Base-by-base conservation (phyloP, 2,329 filamentous ascomycete species). In the Teratosphaeria epicoccoides region DNA sequence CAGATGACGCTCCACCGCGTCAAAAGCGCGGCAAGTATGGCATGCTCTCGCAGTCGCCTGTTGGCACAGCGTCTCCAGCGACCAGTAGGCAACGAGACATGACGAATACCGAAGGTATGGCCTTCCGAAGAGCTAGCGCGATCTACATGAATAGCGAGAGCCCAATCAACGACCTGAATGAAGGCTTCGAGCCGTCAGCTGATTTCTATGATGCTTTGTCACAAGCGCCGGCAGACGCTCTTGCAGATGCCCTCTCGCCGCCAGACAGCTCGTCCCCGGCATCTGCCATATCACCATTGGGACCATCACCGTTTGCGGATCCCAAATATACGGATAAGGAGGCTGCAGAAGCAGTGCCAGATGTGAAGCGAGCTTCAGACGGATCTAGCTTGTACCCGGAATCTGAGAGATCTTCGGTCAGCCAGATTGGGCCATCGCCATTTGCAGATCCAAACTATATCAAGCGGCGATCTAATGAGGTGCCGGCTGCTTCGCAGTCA, bases 101-200 rank as follows among this genome's bases (percentile, higher is more conserved):
- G 62, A 60, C 56, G 29, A 51, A 57, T 11, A 61, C 54, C 29
- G 64, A 67, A 53, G 64, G 63, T 40, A 61, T 61, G 60, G 58
- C 56, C 7, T 54, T 67, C 10, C 56, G 63, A n/a, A 55, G 63
- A 33, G 63, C 62, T 3, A 67, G 64, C 48, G 62, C 61, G 37
- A 47, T 65, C 55, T 59, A 57, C 24, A 55, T 61, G n/a, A 51
- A 49, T 2, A 56, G 61, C 20, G 55, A 60, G 12, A 60, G 22
- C 53, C 57, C 3, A 49, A 56, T 28, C 46, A 43, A 14, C 48
- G 40, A 44, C 46, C 33, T 11, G 4, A 47, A 48, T 24, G 37
- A 22, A 11, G 56, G 56, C n/a, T 49, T 54, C 20, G 43, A 51
- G n/a, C 56, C 56, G 6, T 49, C 56, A 9, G 23, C 46, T 7